phyloP scores from a whole-genome alignment of 2,329 filamentous ascomycete species.

The Phaeosphaeriaceae sp. region DNA sequence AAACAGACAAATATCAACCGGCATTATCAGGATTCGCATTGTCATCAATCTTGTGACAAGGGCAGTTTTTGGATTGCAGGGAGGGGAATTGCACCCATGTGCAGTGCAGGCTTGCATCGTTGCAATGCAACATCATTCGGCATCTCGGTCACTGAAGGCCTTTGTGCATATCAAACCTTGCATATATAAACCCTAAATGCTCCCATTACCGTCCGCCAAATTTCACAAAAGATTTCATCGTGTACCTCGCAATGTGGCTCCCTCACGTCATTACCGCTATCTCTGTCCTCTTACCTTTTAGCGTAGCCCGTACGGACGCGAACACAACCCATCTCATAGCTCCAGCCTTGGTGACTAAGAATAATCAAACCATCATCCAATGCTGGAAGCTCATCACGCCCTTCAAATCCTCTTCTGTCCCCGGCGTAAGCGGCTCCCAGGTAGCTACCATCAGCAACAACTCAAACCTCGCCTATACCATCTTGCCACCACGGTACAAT shows the following conservation, averaged over 20 bases:
- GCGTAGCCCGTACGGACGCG: conserved; percentile 11
- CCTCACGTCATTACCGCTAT: conserved; percentile 1
- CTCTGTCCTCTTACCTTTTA: background rate
- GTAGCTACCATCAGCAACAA: conserved; percentile 27
- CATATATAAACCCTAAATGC: background rate
- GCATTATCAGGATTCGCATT: too few relatives aligned
- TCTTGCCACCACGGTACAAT: conserved; percentile 42
- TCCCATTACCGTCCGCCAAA: background rate
- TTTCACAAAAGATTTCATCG: too few relatives aligned
- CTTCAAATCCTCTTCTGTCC: conserved; percentile 30
- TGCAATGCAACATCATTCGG: background rate
- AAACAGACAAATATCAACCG: too few relatives aligned
- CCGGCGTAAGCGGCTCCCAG: conserved; percentile 34
- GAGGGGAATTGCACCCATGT: too few relatives aligned
- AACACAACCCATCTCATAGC: conserved; percentile 35
- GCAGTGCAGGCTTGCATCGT: too few relatives aligned
- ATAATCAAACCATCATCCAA: conserved; percentile 41
- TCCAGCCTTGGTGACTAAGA: conserved; percentile 42
- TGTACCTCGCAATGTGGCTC: background rate
- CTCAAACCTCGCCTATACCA: conserved; percentile 34
- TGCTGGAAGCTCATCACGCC: conserved; percentile 44
- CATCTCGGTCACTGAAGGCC: background rate
- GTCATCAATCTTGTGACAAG: too few relatives aligned
- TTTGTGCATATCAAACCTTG: background rate
- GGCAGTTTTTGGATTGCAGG: too few relatives aligned